These are phyloP conservation scores for Aureobasidium sp. DNA, from an alignment of 2,329 filamentous ascomycete genomes.

Conservation along the genomic window DNA sequence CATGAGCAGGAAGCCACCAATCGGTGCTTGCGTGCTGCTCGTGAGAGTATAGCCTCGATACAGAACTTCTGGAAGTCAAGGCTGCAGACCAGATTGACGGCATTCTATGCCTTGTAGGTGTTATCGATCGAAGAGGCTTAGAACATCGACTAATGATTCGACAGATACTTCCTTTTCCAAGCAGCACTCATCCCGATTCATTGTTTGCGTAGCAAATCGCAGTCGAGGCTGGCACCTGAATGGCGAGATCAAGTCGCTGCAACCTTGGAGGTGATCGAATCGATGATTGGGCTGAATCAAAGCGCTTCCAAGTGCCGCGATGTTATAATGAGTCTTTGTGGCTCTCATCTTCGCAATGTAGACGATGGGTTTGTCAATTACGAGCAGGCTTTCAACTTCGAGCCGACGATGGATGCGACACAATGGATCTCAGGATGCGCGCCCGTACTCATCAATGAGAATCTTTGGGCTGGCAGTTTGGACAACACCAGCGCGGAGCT, in stretches of 20 bases:
- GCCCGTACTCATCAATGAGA: conserved; percentile 8
- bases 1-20: conserved; percentile 21
- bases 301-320: conserved; percentile 35
- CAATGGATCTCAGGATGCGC: conserved; percentile 5
- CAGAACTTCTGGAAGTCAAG: conserved; percentile 30
- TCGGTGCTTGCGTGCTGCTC: conserved; percentile 35
- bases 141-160: neutral
- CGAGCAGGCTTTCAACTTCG: neutral
- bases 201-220: conserved; percentile 37
- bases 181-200: conserved; percentile 41
- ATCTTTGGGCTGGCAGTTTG: conserved; percentile 9
- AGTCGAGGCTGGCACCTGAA: conserved; percentile 26
- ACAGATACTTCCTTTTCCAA: conserved; percentile 40
- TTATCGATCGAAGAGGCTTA: neutral
- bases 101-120: conserved; percentile 35
- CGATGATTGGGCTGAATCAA: conserved; percentile 31
- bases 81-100: conserved; percentile 31
- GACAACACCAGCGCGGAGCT: conserved; percentile 9
- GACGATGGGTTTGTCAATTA: neutral
- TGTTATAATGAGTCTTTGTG: conserved; percentile 35
- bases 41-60: conserved; percentile 33
- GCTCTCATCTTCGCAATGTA: conserved; percentile 11
- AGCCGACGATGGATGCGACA: conserved; percentile 9
- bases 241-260: conserved; percentile 35
- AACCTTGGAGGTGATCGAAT: conserved; percentile 30